These are phyloP conservation scores for Uronychia setigera DNA, from an alignment of 73 alveolate genomes.

Conservation along the genomic window DNA sequence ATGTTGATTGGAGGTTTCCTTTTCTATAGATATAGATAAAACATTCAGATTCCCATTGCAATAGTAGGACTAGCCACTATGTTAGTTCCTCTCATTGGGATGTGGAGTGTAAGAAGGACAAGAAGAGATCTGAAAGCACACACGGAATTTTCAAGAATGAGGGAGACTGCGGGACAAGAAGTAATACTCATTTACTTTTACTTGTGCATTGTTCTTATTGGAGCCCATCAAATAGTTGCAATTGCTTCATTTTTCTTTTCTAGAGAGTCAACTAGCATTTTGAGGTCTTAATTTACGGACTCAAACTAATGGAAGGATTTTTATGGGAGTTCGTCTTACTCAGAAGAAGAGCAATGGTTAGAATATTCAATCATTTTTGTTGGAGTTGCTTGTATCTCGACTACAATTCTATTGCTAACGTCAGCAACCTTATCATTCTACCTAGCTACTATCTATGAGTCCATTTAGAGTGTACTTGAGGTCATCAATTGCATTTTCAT, in stretches of 20 bases:
- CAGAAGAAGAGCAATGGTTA: neutral
- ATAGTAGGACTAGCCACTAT: neutral
- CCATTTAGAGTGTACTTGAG: conserved; percentile 1
- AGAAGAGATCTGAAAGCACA: neutral
- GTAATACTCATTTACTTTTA: neutral
- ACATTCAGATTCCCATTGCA: no score
- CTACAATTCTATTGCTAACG: neutral
- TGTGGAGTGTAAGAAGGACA: neutral
- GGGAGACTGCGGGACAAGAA: neutral
- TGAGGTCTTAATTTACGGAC: neutral
- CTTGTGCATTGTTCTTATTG: neutral
- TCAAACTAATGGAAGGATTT: neutral
- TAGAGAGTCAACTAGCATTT: neutral
- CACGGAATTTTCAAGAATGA: neutral
- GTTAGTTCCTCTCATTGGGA: neutral
- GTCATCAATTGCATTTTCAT: conserved; percentile 1
- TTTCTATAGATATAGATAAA: no score
- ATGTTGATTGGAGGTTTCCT: no score
- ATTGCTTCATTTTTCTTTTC: neutral
- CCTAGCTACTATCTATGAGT: conserved; percentile 7
- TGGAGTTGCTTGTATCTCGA: neutral
- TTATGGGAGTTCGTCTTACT: neutral
- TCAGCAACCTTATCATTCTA: neutral
- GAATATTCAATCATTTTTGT: neutral
- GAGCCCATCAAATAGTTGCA: neutral